Conservation (phyloP, 1,284 basidiomycete genomes). For the Caloboletus firmus region DNA sequence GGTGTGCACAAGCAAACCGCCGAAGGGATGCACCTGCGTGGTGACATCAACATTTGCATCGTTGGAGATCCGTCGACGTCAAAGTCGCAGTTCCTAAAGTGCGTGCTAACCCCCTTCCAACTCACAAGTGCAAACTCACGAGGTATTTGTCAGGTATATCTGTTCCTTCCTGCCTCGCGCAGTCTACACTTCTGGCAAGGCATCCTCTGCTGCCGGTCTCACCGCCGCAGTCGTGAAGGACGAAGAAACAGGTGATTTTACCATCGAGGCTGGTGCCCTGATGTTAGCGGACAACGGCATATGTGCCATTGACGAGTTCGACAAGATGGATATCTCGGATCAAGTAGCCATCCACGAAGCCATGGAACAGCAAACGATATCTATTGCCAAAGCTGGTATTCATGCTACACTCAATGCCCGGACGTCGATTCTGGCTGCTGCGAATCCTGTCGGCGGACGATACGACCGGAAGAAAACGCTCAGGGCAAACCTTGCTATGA, state of each 20-base stretch:
- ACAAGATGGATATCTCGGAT: conserved; percentile 99
- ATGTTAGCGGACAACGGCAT: conserved; percentile 99
- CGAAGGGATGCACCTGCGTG: conserved; percentile 96
- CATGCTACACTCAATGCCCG: conserved; percentile 98
- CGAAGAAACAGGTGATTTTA: conserved; percentile 99
- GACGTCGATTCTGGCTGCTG: conserved; percentile 96
- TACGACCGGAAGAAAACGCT: conserved; percentile 96
- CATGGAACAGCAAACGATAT: conserved; percentile 99
- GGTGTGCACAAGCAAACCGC: conserved; percentile 97
- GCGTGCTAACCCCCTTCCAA: conserved; percentile 29
- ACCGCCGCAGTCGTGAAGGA: conserved; percentile 98
- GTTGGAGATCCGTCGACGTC: conserved; percentile 97
- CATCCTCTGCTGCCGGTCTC: conserved; percentile 97
- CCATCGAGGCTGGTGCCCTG: conserved; percentile 97
- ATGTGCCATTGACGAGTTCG: conserved; percentile 99
- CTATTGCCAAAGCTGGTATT: conserved; percentile 98
- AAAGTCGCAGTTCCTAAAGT: conserved; percentile 99
- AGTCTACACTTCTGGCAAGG: conserved; percentile 98
- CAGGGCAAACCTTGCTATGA: conserved; percentile 97
- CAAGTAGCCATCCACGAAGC: conserved; percentile 99
- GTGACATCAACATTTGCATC: conserved; percentile 98
- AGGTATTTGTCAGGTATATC: conserved; percentile 70
- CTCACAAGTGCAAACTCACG: neutral
- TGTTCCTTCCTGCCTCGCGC: conserved; percentile 99
- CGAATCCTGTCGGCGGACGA: conserved; percentile 94